Evolutionary conservation across 1,284 basidiomycete genomes (phyloP), one percentile per base, ranked within the genome.

Genomic region (Takashimella koratensis): DNA sequence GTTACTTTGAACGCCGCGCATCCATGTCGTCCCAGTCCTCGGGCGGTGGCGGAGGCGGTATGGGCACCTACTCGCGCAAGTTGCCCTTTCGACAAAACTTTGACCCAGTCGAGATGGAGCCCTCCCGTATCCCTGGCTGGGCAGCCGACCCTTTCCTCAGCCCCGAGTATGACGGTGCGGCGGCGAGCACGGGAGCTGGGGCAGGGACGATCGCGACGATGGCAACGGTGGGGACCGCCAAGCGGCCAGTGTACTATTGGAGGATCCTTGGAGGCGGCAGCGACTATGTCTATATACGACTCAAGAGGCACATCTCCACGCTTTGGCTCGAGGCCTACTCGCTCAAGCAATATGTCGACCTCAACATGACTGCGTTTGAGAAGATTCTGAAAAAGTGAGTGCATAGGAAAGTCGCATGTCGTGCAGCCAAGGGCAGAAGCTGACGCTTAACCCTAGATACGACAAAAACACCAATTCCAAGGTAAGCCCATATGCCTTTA

Each of bases 311-410:
- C 59, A 92, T 98, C 55, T 90, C 90, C 1, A 86, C 82, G 45
- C 79, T 94, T n/a, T 97, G 90, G 73, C 86, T 93, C 41, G 81
- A 85, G 1, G 80, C 88, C 45, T 87, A 86, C n/a, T 87, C 89
- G 36, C 81, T 98, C 53, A 84, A 84, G 72, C 88, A 92, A n/a
- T 99, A 93, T 64, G 86, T 93, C 47, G 90, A 97, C 65, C 81
- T 98, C 52, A 98, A 98, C 76, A 83, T 90, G 68, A 90, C 90
- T 0, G 96, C 94, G 0, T 91, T 98, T 77, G 84, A 91, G 65
- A 98, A 98, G 80, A 95, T 97, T 40, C 73, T 97, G 66, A 98
- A 98, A 76, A 98, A 98, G 87, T 91, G 70, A 56, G 83, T 72
- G 2, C n/a, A n/a, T n/a, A n/a, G n/a, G 16, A 36, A 36, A 36